Percentiles rank a stretch among this genome's conserved stretches.
Conservation (phyloP, 192 early-diverging fungal species). For the Coemansia sp. region DNA sequence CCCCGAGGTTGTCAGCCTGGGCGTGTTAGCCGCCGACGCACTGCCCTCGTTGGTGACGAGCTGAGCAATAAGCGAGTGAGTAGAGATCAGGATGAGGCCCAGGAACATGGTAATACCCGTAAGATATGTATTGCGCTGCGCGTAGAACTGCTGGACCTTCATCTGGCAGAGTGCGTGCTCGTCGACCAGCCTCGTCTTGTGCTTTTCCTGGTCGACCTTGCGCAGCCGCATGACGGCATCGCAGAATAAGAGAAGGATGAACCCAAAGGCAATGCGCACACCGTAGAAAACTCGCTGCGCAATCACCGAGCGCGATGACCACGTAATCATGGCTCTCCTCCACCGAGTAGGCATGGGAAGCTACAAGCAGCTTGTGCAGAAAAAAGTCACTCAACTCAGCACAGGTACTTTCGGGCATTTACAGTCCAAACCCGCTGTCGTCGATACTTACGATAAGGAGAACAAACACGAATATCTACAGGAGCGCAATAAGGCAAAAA, state of each 20-base stretch:
- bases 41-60: slow-evolving; percentile 25
- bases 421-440: background rate
- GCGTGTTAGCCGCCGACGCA: slow-evolving; percentile 6
- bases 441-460: slow-evolving; percentile 33
- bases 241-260: slow-evolving; percentile 48
- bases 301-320: slow-evolving; percentile 37
- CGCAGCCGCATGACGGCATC: slow-evolving; percentile 54
- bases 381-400: background rate
- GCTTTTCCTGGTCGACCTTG: slow-evolving; percentile 30
- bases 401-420: background rate
- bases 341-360: slow-evolving; percentile 52
- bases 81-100: slow-evolving; percentile 54
- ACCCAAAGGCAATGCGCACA: slow-evolving; percentile 51
- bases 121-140: slow-evolving; percentile 61
- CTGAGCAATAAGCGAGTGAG: slow-evolving; percentile 50
- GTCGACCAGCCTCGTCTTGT: slow-evolving; percentile 35
- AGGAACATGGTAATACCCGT: slow-evolving; percentile 62
- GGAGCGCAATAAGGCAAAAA: background rate
- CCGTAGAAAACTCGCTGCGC: slow-evolving; percentile 45
- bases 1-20: slow-evolving; percentile 21
- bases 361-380: slow-evolving; percentile 13
- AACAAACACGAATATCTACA: slow-evolving; percentile 43
- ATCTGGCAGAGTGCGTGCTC: slow-evolving; percentile 56
- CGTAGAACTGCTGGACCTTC: slow-evolving; percentile 57
- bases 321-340: slow-evolving; percentile 48